Percentiles rank a stretch among this genome's conserved stretches.
Evolutionary conservation across 2,329 filamentous ascomycete genomes (phyloP).

Genomic region (Sordariomycetes sp.): DNA sequence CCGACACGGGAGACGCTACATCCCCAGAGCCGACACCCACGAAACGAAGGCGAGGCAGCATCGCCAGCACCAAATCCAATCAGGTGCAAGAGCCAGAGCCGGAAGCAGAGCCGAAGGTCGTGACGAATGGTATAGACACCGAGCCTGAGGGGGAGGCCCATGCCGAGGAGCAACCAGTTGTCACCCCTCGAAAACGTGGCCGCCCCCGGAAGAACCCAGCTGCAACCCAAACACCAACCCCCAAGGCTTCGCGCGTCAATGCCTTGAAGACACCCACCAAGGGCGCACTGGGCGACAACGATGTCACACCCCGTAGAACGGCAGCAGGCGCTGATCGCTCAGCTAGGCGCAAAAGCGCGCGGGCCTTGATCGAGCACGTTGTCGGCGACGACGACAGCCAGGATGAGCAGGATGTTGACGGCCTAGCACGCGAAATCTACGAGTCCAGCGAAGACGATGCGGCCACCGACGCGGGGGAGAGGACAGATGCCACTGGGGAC

Average conservation of each 20-base stretch:
- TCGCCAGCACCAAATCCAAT: constrained; percentile 7
- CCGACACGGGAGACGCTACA: constrained; percentile 8
- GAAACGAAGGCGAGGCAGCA: constrained; percentile 20
- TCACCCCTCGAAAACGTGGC: constrained; percentile 24
- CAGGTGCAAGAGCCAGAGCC: constrained; percentile 4
- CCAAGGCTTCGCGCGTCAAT: constrained; percentile 21
- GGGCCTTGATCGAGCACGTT: constrained; percentile 64
- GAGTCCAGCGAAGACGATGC: constrained; percentile 44
- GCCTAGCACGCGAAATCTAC: constrained; percentile 61
- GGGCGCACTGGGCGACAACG: constrained; percentile 16
- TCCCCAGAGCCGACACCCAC: too few relatives aligned
- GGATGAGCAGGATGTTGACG: constrained; percentile 62
- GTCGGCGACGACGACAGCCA: constrained; percentile 56
- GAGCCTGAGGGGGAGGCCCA: too few relatives aligned
- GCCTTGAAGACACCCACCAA: constrained; percentile 29
- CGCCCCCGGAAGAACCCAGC: constrained; percentile 16
- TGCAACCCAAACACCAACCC: constrained; percentile 23
- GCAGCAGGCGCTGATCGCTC: constrained; percentile 65
- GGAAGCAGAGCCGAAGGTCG: too few relatives aligned
- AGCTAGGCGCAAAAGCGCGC: constrained; percentile 76
- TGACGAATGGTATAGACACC: too few relatives aligned
- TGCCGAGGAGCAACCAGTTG: constrained; percentile 13
- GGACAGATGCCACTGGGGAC: constrained; percentile 23
- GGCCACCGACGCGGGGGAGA: constrained; percentile 18
- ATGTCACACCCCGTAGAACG: constrained; percentile 52